Base-by-base conservation (phyloP, 2,329 filamentous ascomycete genomes). In the Emergomyces pasteurianus region DNA sequence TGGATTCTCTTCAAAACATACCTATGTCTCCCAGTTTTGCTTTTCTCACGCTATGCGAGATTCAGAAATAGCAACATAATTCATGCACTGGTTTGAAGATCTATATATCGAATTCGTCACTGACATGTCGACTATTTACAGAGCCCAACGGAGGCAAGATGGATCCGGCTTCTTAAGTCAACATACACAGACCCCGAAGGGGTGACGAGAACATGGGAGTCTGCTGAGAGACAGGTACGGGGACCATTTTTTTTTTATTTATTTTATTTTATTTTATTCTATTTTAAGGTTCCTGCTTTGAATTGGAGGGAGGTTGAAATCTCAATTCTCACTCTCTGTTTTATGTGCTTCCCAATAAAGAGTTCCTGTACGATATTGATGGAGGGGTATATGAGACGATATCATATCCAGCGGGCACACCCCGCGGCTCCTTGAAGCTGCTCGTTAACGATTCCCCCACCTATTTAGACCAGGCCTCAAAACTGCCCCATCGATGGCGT, bases 401-500 rank as follows among this genome's bases (percentile, higher is more conserved):
- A 16, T 38, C 31, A 1, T 12, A 28, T n/a, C 23, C 21, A 40
- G 2, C 16, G 16, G 5, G 18, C 36, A 40, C 26, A 18, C 54
- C n/a, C 4, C 16, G 12, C 7, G 4, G n/a, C 6, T n/a, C 36
- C 31, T n/a, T 18, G 14, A 31, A 43, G 28, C 34, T 28, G 12
- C 14, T 31, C 21, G n/a, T 28, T 26, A 43, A 57, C 54, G n/a
- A 42, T 12, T 28, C 14, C 23, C 7, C 12, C 16, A 7, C 9
- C 12, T 2, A 18, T 28, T 40, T 59, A 78, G 75, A 78, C 76
- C 49, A 73, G 76, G 9, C 76, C 76, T 36, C 79, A 81, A 63
- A 82, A 80, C 26, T 79, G 81, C 49, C 77, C 78, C 14, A 78
- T 80, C 47, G 79, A 80, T 50, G 82, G 82, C 55, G 79, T 85